Conservation (phyloP, 192 early-diverging fungal species). For the Backusella macrospora region DNA sequence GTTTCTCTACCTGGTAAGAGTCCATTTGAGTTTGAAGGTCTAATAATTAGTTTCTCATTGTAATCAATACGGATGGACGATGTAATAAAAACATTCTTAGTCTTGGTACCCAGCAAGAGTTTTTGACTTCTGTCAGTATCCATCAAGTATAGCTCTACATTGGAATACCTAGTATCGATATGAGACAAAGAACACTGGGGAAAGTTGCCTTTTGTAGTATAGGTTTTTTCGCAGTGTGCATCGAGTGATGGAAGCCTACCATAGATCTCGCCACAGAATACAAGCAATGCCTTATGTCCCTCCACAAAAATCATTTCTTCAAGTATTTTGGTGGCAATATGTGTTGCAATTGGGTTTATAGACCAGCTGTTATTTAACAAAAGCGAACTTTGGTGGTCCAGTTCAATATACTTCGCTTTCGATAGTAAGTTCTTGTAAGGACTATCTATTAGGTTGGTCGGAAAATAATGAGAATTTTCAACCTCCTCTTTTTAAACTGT, state of each 20-base stretch:
- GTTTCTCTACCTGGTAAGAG: constrained; percentile 10
- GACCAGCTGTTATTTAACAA: constrained; percentile 18
- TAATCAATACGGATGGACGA: constrained; percentile 19
- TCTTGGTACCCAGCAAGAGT: constrained; percentile 16
- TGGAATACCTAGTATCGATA: constrained; percentile 17
- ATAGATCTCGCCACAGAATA: constrained; percentile 16
- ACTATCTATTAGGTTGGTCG: too few species aligned
- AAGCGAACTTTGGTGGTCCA: constrained; percentile 18
- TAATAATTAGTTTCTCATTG: constrained; percentile 4
- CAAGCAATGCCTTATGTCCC: constrained; percentile 12
- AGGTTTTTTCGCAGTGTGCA: constrained; percentile 18
- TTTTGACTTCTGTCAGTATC: constrained; percentile 10
- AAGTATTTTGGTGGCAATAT: neutral
- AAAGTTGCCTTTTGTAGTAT: constrained; percentile 17
- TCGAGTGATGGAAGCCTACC: neutral
- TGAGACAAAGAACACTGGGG: constrained; percentile 24
- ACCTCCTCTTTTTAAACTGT: too few species aligned
- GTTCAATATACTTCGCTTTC: constrained; percentile 5
- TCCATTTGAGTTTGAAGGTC: constrained; percentile 20
- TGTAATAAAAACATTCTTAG: constrained; percentile 21
- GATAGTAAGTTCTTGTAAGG: neutral
- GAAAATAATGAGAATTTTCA: too few species aligned
- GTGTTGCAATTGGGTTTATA: constrained; percentile 13
- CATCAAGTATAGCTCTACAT: constrained; percentile 20
- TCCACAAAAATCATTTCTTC: constrained; percentile 23